Conservation (phyloP, 768 basidiomycete species). For the Tubosaeta sp. region DNA sequence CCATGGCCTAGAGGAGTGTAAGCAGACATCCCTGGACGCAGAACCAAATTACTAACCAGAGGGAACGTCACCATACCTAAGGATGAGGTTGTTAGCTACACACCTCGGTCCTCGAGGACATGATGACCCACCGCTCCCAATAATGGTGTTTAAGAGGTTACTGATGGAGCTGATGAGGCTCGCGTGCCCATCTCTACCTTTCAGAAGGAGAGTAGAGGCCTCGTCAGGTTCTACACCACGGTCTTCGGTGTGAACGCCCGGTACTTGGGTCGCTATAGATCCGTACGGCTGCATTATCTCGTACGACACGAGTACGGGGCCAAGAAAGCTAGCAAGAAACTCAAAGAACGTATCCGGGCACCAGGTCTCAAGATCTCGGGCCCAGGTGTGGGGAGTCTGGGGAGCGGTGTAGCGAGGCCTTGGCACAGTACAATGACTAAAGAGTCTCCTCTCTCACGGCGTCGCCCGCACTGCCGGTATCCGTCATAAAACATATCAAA, state of each 20-base stretch:
- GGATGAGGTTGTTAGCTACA: not conserved
- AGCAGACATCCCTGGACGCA: not conserved
- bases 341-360: not conserved
- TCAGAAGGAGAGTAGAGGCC: constrained; percentile 51
- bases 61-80: constrained; percentile 88
- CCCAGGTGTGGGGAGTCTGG: too few species aligned
- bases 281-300: constrained; percentile 75
- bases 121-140: constrained; percentile 71
- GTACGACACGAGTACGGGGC: constrained; percentile 28
- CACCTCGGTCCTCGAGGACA: not conserved
- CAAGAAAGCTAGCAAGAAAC: not conserved
- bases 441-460: not conserved
- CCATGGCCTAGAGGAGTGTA: constrained; percentile 66
- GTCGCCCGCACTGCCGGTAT: too few species aligned
- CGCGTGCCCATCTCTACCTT: constrained; percentile 60
- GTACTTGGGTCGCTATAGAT: constrained; percentile 38
- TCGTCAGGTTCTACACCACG: constrained; percentile 38
- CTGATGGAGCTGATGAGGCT: constrained; percentile 64
- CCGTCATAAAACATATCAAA: not conserved
- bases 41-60: constrained; percentile 43
- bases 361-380: too few species aligned
- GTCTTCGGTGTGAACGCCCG: constrained; percentile 11
- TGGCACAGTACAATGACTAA: not conserved
- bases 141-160: constrained; percentile 86
- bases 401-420: not conserved